Conservation (phyloP, 2,329 filamentous ascomycete species). For the Pyricularia pennisetigena region DNA sequence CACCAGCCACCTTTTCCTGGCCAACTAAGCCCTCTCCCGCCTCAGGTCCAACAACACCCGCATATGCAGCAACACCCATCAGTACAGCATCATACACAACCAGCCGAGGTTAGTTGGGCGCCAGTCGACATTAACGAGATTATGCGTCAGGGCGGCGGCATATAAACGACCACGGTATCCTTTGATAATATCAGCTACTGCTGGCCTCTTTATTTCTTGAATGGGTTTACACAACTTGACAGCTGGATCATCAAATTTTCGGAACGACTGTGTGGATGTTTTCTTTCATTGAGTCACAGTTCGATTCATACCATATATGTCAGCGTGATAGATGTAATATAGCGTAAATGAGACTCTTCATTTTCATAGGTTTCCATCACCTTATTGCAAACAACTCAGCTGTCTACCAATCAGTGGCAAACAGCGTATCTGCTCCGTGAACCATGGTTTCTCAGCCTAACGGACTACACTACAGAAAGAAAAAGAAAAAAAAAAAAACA, state of each 20-base stretch:
- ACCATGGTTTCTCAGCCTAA: background rate
- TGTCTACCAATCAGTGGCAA: background rate
- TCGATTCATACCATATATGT: background rate
- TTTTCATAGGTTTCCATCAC: background rate
- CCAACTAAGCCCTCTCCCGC: conserved; percentile 16
- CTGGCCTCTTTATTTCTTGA: background rate
- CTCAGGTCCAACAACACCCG: conserved; percentile 7
- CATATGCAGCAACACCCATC: background rate
- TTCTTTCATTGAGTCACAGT: background rate
- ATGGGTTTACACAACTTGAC: background rate
- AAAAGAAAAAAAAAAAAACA: no score
- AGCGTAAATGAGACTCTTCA: background rate
- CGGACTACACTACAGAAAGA: background rate
- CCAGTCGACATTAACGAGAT: conserved; percentile 33
- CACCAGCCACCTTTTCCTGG: conserved; percentile 14
- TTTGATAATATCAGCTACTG: background rate
- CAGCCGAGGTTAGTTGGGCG: conserved; percentile 29
- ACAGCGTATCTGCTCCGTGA: background rate
- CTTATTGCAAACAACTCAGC: background rate
- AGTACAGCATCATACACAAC: background rate
- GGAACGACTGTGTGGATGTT: background rate
- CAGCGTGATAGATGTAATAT: background rate
- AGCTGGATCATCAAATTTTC: background rate
- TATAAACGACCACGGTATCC: background rate
- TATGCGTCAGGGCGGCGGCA: conserved; percentile 22